phyloP scores from a whole-genome alignment of 1,139 yeast species.

The Blastobotrys ciferrii region DNA sequence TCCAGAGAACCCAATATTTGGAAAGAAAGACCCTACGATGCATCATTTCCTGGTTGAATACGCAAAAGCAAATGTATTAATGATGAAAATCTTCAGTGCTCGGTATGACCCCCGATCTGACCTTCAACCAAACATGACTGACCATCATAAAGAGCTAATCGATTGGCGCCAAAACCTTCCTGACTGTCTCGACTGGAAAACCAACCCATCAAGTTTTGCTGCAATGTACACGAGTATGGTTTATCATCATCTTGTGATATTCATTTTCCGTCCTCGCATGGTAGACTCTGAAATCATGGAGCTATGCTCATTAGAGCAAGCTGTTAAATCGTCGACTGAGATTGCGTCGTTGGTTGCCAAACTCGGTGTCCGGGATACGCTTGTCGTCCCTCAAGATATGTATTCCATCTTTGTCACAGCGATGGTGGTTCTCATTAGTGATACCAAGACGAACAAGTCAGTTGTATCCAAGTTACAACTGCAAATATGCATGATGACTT shows the following conservation, averaged over 20 bases:
- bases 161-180: slow-evolving; percentile 4
- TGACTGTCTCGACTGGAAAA: neutral
- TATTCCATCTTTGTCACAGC: slow-evolving; percentile 4
- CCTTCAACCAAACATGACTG: neutral
- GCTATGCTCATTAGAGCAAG: slow-evolving; percentile 3
- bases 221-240: slow-evolving; percentile 6
- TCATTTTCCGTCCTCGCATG: slow-evolving; percentile 6
- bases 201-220: neutral
- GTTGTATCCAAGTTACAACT: neutral
- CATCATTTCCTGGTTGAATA: slow-evolving; percentile 2
- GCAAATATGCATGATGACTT: slow-evolving; percentile 4
- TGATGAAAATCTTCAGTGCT: slow-evolving; percentile 6
- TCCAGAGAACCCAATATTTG: slow-evolving; percentile 1
- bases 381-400: slow-evolving; percentile 2
- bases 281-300: slow-evolving; percentile 1
- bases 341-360: slow-evolving; percentile 3
- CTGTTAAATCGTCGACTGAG: slow-evolving; percentile 2
- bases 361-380: neutral
- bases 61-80: slow-evolving; percentile 6
- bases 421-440: slow-evolving; percentile 4
- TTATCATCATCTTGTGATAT: slow-evolving; percentile 3
- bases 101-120: slow-evolving; percentile 6
- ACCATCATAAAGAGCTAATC: neutral
- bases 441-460: neutral
- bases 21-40: neutral